phyloP scores from a whole-genome alignment of 169 alveolate species.

The Nephromyces sp. region DNA sequence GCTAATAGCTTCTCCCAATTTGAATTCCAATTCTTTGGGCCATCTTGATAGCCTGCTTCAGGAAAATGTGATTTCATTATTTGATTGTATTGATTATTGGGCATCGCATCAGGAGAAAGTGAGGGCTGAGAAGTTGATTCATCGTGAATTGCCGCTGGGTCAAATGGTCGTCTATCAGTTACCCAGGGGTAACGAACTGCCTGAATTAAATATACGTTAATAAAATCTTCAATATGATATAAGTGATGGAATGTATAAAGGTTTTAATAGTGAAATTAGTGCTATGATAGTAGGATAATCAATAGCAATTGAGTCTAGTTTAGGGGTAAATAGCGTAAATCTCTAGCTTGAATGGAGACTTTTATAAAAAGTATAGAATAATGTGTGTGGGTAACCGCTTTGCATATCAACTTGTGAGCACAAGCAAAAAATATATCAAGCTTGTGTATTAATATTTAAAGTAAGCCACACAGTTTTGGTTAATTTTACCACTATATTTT shows the following conservation, averaged over 20 bases:
- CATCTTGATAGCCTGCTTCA: conserved; percentile 4
- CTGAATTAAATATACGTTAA: background rate
- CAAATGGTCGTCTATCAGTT: background rate
- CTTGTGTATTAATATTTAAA: background rate
- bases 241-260: too few relatives aligned
- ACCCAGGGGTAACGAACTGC: background rate
- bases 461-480: too few relatives aligned
- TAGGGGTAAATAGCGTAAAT: too few relatives aligned
- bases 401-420: background rate
- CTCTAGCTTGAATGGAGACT: too few relatives aligned
- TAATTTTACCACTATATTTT: too few relatives aligned
- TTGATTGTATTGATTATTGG: background rate
- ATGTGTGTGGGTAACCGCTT: background rate
- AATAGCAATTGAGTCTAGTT: too few relatives aligned
- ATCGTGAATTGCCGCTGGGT: background rate
- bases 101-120: background rate
- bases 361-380: too few relatives aligned
- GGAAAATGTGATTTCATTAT: background rate
- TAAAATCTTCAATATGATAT: too few relatives aligned
- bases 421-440: background rate
- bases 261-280: too few relatives aligned
- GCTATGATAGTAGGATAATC: too few relatives aligned
- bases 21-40: conserved; percentile 32
- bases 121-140: background rate
- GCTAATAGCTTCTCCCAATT: conserved; percentile 46